Percentiles rank a stretch among this genome's conserved stretches.
Conservation (phyloP, 2,329 filamentous ascomycete species). For the Scedosporium dehoogii region DNA sequence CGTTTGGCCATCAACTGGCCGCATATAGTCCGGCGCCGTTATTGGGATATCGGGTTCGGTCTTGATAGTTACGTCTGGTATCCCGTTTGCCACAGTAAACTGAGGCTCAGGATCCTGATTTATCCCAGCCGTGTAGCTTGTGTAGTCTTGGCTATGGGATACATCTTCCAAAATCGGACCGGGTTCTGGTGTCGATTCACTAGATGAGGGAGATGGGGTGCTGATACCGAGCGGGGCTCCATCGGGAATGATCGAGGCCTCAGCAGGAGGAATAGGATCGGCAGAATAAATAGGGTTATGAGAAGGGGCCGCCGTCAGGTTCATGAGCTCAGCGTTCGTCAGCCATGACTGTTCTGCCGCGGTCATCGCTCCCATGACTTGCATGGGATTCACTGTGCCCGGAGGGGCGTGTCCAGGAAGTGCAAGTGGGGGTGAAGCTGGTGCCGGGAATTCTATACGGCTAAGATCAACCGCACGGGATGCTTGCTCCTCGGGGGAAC, state of each 20-base stretch:
- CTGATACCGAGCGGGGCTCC: background rate
- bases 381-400: slow-evolving; percentile 43
- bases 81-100: background rate
- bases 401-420: slow-evolving; percentile 25
- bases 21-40: slow-evolving; percentile 7
- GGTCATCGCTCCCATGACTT: slow-evolving; percentile 37
- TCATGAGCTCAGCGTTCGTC: slow-evolving; percentile 6
- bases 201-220: background rate
- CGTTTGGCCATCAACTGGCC: slow-evolving; percentile 10
- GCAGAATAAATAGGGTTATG: background rate
- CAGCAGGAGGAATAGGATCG: background rate
- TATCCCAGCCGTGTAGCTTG: slow-evolving; percentile 5
- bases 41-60: slow-evolving; percentile 1
- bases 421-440: slow-evolving; percentile 13
- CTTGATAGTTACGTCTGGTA: slow-evolving; percentile 4
- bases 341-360: slow-evolving; percentile 19
- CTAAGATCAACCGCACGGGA: slow-evolving; percentile 5
- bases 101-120: slow-evolving; percentile 6
- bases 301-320: background rate
- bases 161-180: background rate
- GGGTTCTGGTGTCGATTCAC: background rate
- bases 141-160: slow-evolving; percentile 4
- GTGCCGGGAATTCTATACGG: background rate
- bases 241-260: background rate
- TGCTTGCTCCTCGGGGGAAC: background rate